Evolutionary conservation across 225 moss, liverwort and hornwort species (phyloP).

Genomic region (Rhytidiadelphus loreus): DNA sequence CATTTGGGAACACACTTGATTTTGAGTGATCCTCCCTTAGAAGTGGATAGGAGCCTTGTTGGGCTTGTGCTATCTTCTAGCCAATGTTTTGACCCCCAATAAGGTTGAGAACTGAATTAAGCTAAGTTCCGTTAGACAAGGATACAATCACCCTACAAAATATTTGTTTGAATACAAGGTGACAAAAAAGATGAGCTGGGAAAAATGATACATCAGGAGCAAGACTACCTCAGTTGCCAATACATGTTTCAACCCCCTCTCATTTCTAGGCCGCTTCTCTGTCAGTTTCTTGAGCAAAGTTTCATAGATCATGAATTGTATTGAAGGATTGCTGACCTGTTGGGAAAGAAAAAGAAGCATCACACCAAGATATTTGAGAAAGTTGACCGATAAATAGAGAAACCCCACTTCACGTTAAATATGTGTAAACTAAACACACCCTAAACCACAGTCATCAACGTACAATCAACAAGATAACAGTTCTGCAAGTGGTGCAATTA

Average conservation of each 20-base stretch:
- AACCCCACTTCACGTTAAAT: not conserved
- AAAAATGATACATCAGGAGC: not conserved
- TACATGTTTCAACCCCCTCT: slow-evolving; percentile 45
- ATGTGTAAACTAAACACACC: not conserved
- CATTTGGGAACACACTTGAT: not conserved
- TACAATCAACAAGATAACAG: not conserved
- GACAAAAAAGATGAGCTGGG: not conserved
- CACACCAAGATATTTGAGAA: not conserved
- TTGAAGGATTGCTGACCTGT: slow-evolving; percentile 77
- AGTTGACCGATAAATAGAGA: not conserved
- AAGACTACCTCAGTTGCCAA: slow-evolving; percentile 52
- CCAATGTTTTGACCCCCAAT: not conserved
- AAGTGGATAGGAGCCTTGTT: not conserved
- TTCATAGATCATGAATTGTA: slow-evolving; percentile 91
- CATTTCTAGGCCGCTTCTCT: slow-evolving; percentile 35
- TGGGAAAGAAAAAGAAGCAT: not conserved
- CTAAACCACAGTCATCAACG: not conserved
- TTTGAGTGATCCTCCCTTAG: not conserved
- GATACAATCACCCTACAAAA: too few relatives aligned
- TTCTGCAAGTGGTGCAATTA: not conserved
- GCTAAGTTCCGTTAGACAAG: not conserved
- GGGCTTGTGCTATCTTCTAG: not conserved
- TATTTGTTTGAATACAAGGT: not conserved
- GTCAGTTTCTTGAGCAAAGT: slow-evolving; percentile 60
- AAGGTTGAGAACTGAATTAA: not conserved